Evolutionary conservation across 2,329 filamentous ascomycete species (phyloP).

Genomic region (Talaromyces amestolkiae): DNA sequence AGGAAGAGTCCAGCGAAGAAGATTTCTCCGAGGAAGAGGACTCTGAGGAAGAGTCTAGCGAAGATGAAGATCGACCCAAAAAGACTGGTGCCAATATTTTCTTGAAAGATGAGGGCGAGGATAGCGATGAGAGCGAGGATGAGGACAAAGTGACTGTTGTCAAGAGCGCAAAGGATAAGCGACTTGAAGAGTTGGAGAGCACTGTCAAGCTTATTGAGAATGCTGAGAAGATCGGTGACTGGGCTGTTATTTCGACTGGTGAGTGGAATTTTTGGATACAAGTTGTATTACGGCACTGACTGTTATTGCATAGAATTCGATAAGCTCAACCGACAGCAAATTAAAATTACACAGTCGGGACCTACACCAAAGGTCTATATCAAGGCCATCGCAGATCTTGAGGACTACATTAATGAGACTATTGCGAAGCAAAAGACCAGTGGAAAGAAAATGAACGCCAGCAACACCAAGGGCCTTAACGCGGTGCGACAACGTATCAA

Average conservation of each 20-base stretch:
- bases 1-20: constrained; percentile 50
- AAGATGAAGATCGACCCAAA: constrained; percentile 56
- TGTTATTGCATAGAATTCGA: constrained; percentile 68
- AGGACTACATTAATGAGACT: constrained; percentile 91
- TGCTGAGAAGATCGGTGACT: constrained; percentile 95
- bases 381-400: constrained; percentile 86
- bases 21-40: constrained; percentile 56
- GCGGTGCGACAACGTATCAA: constrained; percentile 97
- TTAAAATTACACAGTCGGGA: constrained; percentile 73
- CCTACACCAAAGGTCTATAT: constrained; percentile 88
- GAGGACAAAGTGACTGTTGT: constrained; percentile 82
- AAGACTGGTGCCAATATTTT: constrained; percentile 76
- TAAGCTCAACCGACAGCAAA: constrained; percentile 83
- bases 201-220: constrained; percentile 93
- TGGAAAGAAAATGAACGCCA: constrained; percentile 98
- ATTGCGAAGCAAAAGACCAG: constrained; percentile 94
- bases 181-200: constrained; percentile 85
- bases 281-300: background rate
- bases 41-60: constrained; percentile 49
- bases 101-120: constrained; percentile 72
- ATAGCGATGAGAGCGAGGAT: constrained; percentile 75
- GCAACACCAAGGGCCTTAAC: constrained; percentile 88
- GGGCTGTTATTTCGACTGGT: constrained; percentile 89
- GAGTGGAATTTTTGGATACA: constrained; percentile 38
- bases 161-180: constrained; percentile 98